A percentile compares a stretch with the other conserved stretches of the same genome.
Evolutionary conservation across 2,329 filamentous ascomycete species (phyloP).

Genomic region (Leptographium galeiforme): DNA sequence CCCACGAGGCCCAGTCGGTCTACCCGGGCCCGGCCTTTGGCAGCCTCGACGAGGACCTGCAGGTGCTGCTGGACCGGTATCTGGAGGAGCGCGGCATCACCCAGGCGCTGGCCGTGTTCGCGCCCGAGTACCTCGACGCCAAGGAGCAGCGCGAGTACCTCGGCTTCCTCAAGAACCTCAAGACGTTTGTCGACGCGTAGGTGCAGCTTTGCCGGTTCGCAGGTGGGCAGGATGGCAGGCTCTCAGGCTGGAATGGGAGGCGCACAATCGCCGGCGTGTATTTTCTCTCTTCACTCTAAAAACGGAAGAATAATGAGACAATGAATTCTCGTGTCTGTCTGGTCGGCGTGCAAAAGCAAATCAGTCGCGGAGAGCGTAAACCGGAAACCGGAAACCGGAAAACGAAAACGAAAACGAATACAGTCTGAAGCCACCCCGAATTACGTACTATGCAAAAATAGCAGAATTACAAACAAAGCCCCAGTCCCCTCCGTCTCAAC

Average conservation of each 20-base stretch:
- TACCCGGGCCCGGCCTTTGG: conserved; percentile 89
- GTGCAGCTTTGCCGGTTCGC: too few species aligned
- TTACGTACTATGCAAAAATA: background rate
- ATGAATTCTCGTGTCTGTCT: background rate
- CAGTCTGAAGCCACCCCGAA: background rate
- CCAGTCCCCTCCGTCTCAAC: background rate
- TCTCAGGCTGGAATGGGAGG: background rate
- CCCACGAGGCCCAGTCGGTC: conserved; percentile 61
- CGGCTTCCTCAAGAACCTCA: conserved; percentile 76
- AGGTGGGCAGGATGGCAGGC: too few species aligned
- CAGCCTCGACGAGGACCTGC: conserved; percentile 91
- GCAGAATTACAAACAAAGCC: background rate
- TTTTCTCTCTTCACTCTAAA: background rate
- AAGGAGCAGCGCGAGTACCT: conserved; percentile 99
- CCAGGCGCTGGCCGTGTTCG: conserved; percentile 72
- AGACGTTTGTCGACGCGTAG: conserved; percentile 69
- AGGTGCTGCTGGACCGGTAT: conserved; percentile 83
- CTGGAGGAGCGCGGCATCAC: conserved; percentile 91
- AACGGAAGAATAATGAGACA: background rate
- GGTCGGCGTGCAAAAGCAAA: too few species aligned
- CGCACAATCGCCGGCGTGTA: background rate
- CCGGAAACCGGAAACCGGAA: background rate
- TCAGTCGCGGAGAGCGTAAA: background rate
- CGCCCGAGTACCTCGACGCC: conserved; percentile 90
- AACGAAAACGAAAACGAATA: too few species aligned